Conservation (phyloP, 257 asterid species). For the Scutellaria galericulata region DNA sequence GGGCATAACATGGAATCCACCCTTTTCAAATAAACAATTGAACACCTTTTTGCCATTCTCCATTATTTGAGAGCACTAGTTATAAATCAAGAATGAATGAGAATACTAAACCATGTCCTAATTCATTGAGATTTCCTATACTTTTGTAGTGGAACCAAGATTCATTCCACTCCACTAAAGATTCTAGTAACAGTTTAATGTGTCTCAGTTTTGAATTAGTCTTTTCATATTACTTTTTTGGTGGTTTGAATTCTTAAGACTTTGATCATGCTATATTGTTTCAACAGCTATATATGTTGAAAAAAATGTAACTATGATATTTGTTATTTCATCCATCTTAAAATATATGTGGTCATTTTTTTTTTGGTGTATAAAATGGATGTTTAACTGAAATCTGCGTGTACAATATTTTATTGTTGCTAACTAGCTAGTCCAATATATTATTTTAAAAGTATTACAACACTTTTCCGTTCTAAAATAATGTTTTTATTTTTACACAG, state of each 20-base stretch:
- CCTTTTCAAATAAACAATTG: neutral
- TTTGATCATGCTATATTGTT: neutral
- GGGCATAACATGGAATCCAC: neutral
- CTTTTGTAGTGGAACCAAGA: neutral
- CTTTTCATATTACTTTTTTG: neutral
- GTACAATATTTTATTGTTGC: too few relatives aligned
- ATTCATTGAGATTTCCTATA: neutral
- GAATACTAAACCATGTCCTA: neutral
- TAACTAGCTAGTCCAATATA: too few relatives aligned
- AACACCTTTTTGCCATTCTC: neutral
- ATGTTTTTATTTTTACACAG: too few relatives aligned
- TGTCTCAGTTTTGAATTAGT: neutral
- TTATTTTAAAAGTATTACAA: too few relatives aligned
- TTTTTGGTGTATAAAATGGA: too few relatives aligned
- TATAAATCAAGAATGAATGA: slow-evolving; percentile 10
- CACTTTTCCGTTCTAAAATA: too few relatives aligned
- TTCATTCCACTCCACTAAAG: neutral
- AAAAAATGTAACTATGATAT: too few relatives aligned
- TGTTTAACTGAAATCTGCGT: too few relatives aligned
- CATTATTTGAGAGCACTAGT: neutral
- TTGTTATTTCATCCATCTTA: too few relatives aligned
- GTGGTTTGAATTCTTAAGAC: neutral
- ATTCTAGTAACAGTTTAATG: neutral
- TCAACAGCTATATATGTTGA: too few relatives aligned
- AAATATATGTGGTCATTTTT: too few relatives aligned